Evolutionary conservation across 1,284 basidiomycete species (phyloP).

Genomic region (Ceratobasidium sp.): DNA sequence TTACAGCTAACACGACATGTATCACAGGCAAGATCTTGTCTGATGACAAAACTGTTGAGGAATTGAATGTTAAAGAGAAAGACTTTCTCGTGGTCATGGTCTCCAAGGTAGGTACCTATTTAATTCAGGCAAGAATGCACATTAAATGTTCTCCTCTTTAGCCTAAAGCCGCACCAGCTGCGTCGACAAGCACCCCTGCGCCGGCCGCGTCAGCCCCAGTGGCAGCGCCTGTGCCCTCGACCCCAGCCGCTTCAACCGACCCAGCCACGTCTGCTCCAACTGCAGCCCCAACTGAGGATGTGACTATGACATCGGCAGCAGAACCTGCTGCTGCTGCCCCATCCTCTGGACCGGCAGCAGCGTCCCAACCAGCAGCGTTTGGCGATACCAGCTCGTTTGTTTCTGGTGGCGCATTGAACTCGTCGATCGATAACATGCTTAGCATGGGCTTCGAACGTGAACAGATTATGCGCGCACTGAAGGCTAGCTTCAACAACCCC

Average conservation of each 20-base stretch:
- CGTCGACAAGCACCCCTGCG: slow-evolving; percentile 55
- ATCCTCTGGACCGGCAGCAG: slow-evolving; percentile 51
- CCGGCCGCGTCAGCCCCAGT: slow-evolving; percentile 52
- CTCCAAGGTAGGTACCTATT: slow-evolving; percentile 76
- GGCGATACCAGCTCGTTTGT: slow-evolving; percentile 70
- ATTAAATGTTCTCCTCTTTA: slow-evolving; percentile 7
- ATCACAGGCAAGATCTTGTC: slow-evolving; percentile 86
- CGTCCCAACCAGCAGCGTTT: slow-evolving; percentile 53
- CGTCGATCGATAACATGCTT: slow-evolving; percentile 82
- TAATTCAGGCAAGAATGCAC: not conserved
- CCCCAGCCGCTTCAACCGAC: slow-evolving; percentile 54
- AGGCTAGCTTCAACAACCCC: slow-evolving; percentile 97
- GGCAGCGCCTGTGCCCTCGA: slow-evolving; percentile 51
- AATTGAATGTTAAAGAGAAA: slow-evolving; percentile 96
- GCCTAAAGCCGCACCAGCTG: slow-evolving; percentile 53
- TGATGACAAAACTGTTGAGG: slow-evolving; percentile 89
- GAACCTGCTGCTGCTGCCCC: slow-evolving; percentile 55
- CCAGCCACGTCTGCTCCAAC: slow-evolving; percentile 53
- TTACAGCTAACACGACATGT: slow-evolving; percentile 12
- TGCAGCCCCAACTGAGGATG: slow-evolving; percentile 53
- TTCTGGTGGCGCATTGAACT: slow-evolving; percentile 78
- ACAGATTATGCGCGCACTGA: slow-evolving; percentile 85
- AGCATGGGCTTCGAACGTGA: slow-evolving; percentile 96
- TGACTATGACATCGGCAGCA: slow-evolving; percentile 48
- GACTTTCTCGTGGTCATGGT: slow-evolving; percentile 99